Base-by-base conservation (phyloP, 176 grass and related monocot species). In the Thalia dealbata region DNA sequence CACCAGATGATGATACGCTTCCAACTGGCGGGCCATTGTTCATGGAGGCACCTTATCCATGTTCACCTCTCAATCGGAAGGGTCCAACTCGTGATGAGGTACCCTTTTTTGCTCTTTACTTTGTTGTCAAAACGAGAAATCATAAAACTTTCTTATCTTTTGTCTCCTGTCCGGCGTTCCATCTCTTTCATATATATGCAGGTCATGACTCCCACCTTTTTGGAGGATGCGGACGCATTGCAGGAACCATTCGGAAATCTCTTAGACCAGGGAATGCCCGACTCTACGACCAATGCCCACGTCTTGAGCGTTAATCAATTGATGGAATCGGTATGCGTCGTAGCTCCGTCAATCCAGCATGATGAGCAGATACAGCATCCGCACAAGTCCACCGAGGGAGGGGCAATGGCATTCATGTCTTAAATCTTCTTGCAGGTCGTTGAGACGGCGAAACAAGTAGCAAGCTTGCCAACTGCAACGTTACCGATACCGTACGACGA, bases 231-330 rank as follows among this genome's bases (percentile, higher is more conserved):
- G 1, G 90, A 88, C 68, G 71, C 83, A 6, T 65, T 86, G 24
- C 81, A 88, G 76, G 95, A 91, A 73, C 76, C 78, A 50, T 88
- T 88, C 12, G 76, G 88, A 55, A 92, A 78, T 70, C 95, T 91
- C 41, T 91, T 87, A 13, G 90, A 93, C 79, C 52, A 81, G 70
- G 91, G 86, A 85, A 86, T 78, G 70, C 91, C 95, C 13, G 87
- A 81, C 66, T 93, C 90, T 45, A 83, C 84, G 72, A 85, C 79
- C 71, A 79, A 81, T 60, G 81, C 81, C 23, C 85, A 86, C 81
- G 90, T 99, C 76, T 74, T 99, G 67, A 99, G 75, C 38, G 95
- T 99, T 71, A 91, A 85, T 74, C 88, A 99, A 80, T 83, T 99
- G 78, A 84, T 99, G 44, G 83, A 99, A 87, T 99, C 87, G 66